Percentiles rank a stretch among this genome's conserved stretches.
Conservation (phyloP, 345 rosid species). For the Limnanthes douglasii region DNA sequence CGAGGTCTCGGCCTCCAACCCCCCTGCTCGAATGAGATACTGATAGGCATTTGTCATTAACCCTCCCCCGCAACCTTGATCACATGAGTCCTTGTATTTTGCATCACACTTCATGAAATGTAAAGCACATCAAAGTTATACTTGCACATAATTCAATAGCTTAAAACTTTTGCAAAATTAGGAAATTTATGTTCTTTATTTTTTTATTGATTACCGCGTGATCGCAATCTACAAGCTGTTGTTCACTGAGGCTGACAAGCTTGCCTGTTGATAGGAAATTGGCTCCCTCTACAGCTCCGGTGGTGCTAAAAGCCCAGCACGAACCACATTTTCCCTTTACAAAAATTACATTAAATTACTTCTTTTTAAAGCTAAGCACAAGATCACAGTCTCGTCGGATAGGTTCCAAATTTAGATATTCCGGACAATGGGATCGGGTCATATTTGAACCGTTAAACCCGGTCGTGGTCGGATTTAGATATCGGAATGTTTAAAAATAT, state of each 20-base stretch:
- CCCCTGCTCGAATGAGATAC: constrained; percentile 68
- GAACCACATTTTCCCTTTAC: constrained; percentile 75
- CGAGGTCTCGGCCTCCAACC: constrained; percentile 49
- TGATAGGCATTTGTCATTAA: constrained; percentile 85
- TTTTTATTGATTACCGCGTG: constrained; percentile 33
- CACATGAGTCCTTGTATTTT: constrained; percentile 45
- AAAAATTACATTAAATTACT: too few relatives aligned
- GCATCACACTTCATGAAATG: constrained; percentile 40
- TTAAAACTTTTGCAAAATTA: too few relatives aligned
- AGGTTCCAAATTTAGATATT: too few relatives aligned
- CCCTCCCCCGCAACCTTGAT: constrained; percentile 70
- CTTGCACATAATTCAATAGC: background rate
- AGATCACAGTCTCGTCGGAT: too few relatives aligned
- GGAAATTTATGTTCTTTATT: too few relatives aligned
- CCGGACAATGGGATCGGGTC: too few relatives aligned
- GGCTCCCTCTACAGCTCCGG: constrained; percentile 83
- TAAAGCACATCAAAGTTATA: background rate
- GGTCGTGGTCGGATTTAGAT: too few relatives aligned
- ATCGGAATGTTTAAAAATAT: too few relatives aligned
- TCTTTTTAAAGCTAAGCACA: too few relatives aligned
- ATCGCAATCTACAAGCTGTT: constrained; percentile 88
- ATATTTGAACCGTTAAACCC: too few relatives aligned
- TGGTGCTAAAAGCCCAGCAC: constrained; percentile 95
- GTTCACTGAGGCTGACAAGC: constrained; percentile 88
- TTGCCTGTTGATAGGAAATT: constrained; percentile 56